Evolutionary conservation across 1,139 yeast genomes (phyloP).

Genomic region (Kluyveromyces sp.): DNA sequence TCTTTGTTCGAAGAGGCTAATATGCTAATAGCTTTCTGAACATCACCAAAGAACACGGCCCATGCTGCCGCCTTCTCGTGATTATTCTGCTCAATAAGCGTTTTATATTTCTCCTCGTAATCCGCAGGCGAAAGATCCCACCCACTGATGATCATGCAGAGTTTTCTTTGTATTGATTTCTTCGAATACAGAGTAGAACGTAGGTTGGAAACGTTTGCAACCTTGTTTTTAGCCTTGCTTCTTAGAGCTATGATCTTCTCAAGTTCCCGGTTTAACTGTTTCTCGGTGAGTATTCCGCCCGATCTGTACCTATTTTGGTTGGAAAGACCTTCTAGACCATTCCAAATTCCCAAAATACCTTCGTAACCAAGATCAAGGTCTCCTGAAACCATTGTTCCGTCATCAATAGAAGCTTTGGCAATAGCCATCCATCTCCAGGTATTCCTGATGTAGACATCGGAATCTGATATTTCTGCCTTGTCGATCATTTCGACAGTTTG

Average conservation of each 20-base stretch:
- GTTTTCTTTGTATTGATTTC: constrained; percentile 56
- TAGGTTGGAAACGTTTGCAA: constrained; percentile 20
- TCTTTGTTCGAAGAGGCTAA: constrained; percentile 41
- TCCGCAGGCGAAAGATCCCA: constrained; percentile 82
- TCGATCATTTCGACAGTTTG: constrained; percentile 58
- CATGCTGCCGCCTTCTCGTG: constrained; percentile 94
- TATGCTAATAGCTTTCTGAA: constrained; percentile 69
- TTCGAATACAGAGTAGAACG: constrained; percentile 31
- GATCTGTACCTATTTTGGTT: constrained; percentile 45
- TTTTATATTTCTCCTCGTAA: constrained; percentile 59
- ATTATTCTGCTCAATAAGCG: constrained; percentile 51
- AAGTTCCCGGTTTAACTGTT: constrained; percentile 41
- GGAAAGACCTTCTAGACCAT: constrained; percentile 58
- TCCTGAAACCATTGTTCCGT: constrained; percentile 62
- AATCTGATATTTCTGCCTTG: constrained; percentile 43
- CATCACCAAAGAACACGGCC: constrained; percentile 94
- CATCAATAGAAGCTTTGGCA: constrained; percentile 59
- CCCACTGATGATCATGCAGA: constrained; percentile 81
- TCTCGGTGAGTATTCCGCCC: constrained; percentile 36
- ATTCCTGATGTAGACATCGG: constrained; percentile 54
- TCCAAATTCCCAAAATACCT: constrained; percentile 90
- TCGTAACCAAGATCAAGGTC: constrained; percentile 73
- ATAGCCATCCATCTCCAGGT: constrained; percentile 89
- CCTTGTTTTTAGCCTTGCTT: constrained; percentile 22
- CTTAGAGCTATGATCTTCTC: constrained; percentile 33